A percentile compares a stretch with the other conserved stretches of the same genome.
Evolutionary conservation across 768 basidiomycete genomes (phyloP).

Genomic region (Suillus sp.): DNA sequence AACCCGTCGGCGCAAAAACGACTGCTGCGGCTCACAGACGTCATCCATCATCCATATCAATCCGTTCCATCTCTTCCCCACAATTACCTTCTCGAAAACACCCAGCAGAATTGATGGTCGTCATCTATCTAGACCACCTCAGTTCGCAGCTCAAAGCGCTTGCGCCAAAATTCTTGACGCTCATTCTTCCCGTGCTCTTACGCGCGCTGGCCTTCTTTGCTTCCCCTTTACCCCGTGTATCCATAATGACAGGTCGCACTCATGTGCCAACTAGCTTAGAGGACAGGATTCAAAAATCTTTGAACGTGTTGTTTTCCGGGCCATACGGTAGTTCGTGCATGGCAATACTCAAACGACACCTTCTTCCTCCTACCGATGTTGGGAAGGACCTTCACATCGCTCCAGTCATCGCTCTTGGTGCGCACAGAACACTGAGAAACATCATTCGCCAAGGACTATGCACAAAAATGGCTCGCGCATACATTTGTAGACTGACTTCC

Average conservation of each 20-base stretch:
- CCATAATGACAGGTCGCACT: conserved; percentile 45
- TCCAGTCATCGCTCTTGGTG: conserved; percentile 54
- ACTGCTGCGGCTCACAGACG: conserved; percentile 50
- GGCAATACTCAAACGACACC: conserved; percentile 57
- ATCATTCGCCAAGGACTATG: conserved; percentile 64
- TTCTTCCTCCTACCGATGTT: conserved; percentile 48
- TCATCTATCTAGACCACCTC: conserved; percentile 66
- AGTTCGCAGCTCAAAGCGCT: conserved; percentile 61
- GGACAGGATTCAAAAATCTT: conserved; percentile 55
- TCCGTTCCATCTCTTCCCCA: conserved; percentile 42
- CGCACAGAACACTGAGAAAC: conserved; percentile 61
- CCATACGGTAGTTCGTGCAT: conserved; percentile 68
- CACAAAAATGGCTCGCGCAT: conserved; percentile 65
- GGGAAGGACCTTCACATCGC: conserved; percentile 28
- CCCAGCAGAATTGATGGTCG: conserved; percentile 64
- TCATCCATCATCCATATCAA: conserved; percentile 62
- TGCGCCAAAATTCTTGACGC: conserved; percentile 51
- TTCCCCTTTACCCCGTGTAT: conserved; percentile 67
- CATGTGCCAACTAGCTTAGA: conserved; percentile 43
- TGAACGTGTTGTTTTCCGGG: conserved; percentile 61
- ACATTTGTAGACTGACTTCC: conserved; percentile 56
- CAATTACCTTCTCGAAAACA: conserved; percentile 37
- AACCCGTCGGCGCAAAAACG: conserved; percentile 26
- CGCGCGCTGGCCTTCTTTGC: conserved; percentile 66
- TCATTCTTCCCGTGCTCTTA: conserved; percentile 74